Base-by-base conservation (phyloP, 768 basidiomycete genomes). In the Mycena venus region DNA sequence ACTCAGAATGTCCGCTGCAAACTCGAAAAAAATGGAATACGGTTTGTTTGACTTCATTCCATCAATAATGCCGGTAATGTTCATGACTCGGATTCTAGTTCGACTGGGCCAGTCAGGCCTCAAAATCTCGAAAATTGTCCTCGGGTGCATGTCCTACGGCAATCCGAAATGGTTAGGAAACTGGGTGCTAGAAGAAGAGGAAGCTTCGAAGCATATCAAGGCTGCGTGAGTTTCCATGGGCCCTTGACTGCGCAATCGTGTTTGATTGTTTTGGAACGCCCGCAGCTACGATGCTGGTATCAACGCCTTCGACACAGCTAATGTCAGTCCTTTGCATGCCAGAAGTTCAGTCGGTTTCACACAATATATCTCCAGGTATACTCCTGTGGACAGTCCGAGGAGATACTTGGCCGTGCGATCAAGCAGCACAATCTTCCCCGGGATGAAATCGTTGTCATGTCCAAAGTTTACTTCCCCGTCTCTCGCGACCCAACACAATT, bases 371-470 rank as follows among this genome's bases (percentile, higher is more conserved):
- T n/a, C 0, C n/a, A 72, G 71, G 34, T 67, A 0, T 72, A 72
- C 55, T 66, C 58, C 47, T 34, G 47, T 19, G 71, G 78, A 7
- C 78, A 82, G 47, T 86, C 86, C 1, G 90, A 91, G 75, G 36
- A 78, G 21, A 79, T 87, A 68, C 74, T 86, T 23, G 85, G 86
- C 17, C 82, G 85, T 64, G 84, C 84, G 3, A 79, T 88, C 71
- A 85, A 85, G 63, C 60, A 79, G 56, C 79, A 82, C 70, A 59
- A 83, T 7, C 76, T 86, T 51, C 85, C 86, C 0, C 79, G 88
- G 17, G 84, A 86, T n/a, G 79, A 82, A 72, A 77, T 87, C 31
- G 86, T 88, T 42, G 81, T 89, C 61, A 77, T 88, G 69, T 88
- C 87, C 62, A 88, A 88, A 79, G 79, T 84, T 2, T 79, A 83